phyloP scores from a whole-genome alignment of 768 basidiomycete genomes.

The Kockovaella imperatae region DNA sequence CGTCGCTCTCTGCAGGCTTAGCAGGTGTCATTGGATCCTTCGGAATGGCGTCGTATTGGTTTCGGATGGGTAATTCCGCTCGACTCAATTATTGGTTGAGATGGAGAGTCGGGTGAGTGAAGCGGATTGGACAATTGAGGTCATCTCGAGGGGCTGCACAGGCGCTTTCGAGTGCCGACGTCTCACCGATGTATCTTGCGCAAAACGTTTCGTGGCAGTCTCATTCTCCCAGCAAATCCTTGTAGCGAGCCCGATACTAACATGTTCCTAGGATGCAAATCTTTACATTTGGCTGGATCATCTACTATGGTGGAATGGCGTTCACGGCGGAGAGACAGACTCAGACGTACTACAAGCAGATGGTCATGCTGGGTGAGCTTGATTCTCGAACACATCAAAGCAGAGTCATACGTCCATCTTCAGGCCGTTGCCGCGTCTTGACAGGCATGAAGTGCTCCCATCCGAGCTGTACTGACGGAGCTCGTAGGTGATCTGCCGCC shows the following conservation, averaged over 20 bases:
- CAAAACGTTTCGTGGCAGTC: too few species aligned
- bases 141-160: not conserved
- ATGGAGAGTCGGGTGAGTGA: constrained; percentile 5
- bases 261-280: constrained; percentile 32
- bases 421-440: not conserved
- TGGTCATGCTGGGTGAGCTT: constrained; percentile 19
- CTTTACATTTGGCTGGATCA: constrained; percentile 40
- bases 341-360: constrained; percentile 20
- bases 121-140: too few species aligned
- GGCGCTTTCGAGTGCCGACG: too few species aligned
- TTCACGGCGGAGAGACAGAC: constrained; percentile 26
- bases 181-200: too few species aligned
- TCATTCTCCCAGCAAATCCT: not conserved
- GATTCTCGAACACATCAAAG: not conserved
- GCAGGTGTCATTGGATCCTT: constrained; percentile 1
- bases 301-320: constrained; percentile 31
- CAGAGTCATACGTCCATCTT: too few species aligned
- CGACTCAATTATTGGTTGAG: constrained; percentile 2
- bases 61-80: constrained; percentile 1
- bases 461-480: not conserved
- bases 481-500: constrained; percentile 32
- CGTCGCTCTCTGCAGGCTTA: too few species aligned
- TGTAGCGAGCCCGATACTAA: not conserved
- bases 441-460: not conserved
- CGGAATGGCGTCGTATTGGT: not conserved